Percentiles rank a stretch among this genome's conserved stretches.
phyloP scores from a whole-genome alignment of 495 filamentous ascomycete species.

The Xylona heveae region DNA sequence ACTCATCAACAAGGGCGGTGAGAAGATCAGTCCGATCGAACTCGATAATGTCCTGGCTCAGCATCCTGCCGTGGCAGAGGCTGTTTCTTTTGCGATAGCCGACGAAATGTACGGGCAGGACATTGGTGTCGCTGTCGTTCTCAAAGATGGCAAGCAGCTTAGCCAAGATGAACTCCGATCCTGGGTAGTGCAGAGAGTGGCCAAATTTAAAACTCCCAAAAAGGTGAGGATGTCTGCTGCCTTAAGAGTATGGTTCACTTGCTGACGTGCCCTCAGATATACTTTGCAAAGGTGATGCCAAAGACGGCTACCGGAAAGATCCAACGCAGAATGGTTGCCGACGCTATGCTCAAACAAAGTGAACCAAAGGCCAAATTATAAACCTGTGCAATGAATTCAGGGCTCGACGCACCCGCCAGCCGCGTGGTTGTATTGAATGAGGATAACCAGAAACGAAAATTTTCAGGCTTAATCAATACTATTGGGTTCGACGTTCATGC shows the following conservation, averaged over 20 bases:
- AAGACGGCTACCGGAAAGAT: conserved; percentile 86
- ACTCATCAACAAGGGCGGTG: conserved; percentile 21
- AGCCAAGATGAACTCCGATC: conserved; percentile 32
- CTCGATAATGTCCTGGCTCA: conserved; percentile 55
- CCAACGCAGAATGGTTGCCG: conserved; percentile 59
- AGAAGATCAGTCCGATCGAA: conserved; percentile 44
- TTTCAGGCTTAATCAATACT: too few relatives aligned
- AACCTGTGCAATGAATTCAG: too few relatives aligned
- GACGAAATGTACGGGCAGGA: conserved; percentile 69
- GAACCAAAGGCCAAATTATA: conserved; percentile 20
- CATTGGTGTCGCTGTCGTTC: conserved; percentile 52
- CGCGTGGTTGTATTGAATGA: too few relatives aligned
- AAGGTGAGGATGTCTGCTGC: conserved; percentile 26
- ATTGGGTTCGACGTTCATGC: too few relatives aligned
- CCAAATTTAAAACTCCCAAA: conserved; percentile 74
- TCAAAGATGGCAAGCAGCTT: conserved; percentile 33
- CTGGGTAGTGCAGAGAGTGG: conserved; percentile 44
- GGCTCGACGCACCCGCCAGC: too few relatives aligned
- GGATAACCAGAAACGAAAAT: too few relatives aligned
- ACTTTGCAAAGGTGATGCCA: conserved; percentile 59
- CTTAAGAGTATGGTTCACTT: not conserved
- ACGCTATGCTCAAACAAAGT: conserved; percentile 44
- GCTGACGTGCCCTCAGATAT: conserved; percentile 26
- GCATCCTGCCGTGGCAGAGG: conserved; percentile 49
- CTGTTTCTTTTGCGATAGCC: conserved; percentile 58